phyloP scores from a whole-genome alignment of 805 yeast species.

The Hermanozyma aechmeae region DNA sequence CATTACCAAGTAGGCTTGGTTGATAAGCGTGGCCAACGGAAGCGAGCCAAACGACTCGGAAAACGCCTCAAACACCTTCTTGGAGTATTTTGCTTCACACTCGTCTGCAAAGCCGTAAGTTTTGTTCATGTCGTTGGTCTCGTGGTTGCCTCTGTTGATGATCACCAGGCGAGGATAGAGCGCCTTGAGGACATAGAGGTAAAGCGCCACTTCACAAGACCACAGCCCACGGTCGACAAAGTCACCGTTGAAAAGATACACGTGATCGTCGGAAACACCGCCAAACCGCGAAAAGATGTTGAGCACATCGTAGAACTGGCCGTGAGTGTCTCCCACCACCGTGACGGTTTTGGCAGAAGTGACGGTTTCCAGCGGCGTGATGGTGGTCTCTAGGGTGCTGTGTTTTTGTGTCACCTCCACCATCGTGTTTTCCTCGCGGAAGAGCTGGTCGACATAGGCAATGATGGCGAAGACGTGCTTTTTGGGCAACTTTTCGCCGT shows the following conservation, averaged over 20 bases:
- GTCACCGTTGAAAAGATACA: slow-evolving; percentile 90
- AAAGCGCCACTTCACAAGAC: slow-evolving; percentile 92
- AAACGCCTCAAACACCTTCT: slow-evolving; percentile 71
- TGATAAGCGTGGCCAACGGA: slow-evolving; percentile 80
- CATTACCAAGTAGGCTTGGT: slow-evolving; percentile 73
- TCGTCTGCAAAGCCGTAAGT: slow-evolving; percentile 96
- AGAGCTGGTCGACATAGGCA: slow-evolving; percentile 56
- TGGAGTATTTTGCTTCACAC: slow-evolving; percentile 82
- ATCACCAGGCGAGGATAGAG: slow-evolving; percentile 61
- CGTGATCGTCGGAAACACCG: slow-evolving; percentile 52
- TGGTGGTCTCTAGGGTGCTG: slow-evolving; percentile 11
- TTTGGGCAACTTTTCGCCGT: slow-evolving; percentile 69
- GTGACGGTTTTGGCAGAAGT: slow-evolving; percentile 56
- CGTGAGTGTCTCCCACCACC: slow-evolving; percentile 96
- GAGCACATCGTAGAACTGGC: slow-evolving; percentile 86
- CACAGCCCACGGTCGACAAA: slow-evolving; percentile 97
- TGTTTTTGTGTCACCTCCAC: slow-evolving; percentile 45
- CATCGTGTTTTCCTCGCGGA: slow-evolving; percentile 61
- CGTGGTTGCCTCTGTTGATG: slow-evolving; percentile 93
- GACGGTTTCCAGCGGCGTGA: slow-evolving; percentile 11
- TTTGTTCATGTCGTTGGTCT: slow-evolving; percentile 92
- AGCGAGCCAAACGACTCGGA: slow-evolving; percentile 77
- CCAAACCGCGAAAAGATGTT: slow-evolving; percentile 75
- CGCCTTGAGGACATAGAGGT: slow-evolving; percentile 68
- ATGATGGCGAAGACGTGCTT: slow-evolving; percentile 77